A percentile compares a stretch with the other conserved stretches of the same genome.
Evolutionary conservation across 129 eudicot genomes (phyloP).

Genomic region (Chrysanthemum seticuspe): DNA sequence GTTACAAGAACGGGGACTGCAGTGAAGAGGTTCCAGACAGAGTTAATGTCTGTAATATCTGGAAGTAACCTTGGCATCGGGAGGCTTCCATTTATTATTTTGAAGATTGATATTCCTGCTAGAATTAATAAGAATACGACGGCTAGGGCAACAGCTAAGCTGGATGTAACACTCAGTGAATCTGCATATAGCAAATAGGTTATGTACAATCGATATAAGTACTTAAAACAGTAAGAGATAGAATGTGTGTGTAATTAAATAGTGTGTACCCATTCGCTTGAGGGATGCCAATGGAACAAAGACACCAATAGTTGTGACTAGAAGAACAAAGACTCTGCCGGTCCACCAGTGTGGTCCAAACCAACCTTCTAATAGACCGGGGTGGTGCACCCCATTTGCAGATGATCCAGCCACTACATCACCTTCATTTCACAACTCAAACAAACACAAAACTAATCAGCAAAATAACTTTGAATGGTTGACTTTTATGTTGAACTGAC

Average conservation of each 20-base stretch:
- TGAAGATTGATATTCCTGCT: conserved; percentile 47
- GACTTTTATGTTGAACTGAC: too few relatives aligned
- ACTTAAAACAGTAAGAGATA: background rate
- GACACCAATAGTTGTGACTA: conserved; percentile 48
- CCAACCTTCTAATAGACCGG: conserved; percentile 69
- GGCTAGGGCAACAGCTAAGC: conserved; percentile 64
- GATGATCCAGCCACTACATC: conserved; percentile 68
- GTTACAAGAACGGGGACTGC: conserved; percentile 87
- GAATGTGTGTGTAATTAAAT: background rate
- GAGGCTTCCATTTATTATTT: conserved; percentile 44
- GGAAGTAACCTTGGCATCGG: conserved; percentile 58
- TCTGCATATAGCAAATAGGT: conserved; percentile 40
- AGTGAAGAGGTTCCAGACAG: conserved; percentile 68
- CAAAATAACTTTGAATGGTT: background rate
- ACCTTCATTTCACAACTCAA: conserved; percentile 32
- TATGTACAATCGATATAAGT: background rate
- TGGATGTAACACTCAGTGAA: conserved; percentile 62
- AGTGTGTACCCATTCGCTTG: conserved; percentile 57
- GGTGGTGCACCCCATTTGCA: conserved; percentile 51
- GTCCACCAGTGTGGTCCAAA: conserved; percentile 67
- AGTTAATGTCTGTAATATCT: conserved; percentile 42
- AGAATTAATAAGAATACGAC: conserved; percentile 50
- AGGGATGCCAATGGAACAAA: conserved; percentile 61
- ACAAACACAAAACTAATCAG: conserved; percentile 12
- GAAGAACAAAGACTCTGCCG: conserved; percentile 50